Evolutionary conservation across 495 filamentous ascomycete species (phyloP), one percentile per base, ranked within the genome.

Genomic region (Annulohypoxylon stygium): DNA sequence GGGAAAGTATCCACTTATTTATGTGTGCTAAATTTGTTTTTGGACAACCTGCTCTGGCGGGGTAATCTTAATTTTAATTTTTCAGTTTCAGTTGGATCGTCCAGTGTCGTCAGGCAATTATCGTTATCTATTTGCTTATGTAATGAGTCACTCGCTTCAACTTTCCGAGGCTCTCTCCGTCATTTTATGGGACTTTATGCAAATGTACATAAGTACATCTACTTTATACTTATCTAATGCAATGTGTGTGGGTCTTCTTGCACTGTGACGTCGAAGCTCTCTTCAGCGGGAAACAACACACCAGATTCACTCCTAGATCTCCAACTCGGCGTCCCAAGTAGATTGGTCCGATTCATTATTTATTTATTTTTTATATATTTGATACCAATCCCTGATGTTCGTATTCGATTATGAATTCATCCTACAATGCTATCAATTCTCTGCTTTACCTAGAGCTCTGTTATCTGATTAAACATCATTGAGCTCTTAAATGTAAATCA

Each of bases 1-100:
- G 34, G 34, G 26, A 43, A 12, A 10, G 43, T 16, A 30, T n/a
- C 67, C 67, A 64, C 62, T 70, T 70, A 67, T 74, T 67, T 67
- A 64, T 67, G 34, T 53, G 67, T 53, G 57, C 67, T 75, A 67
- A 70, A 65, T 63, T 68, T 70, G 57, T 70, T 74, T 74, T 70
- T 63, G 58, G 50, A 60, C 23, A 39, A 26, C 36, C n/a, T 59
- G 39, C 18, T 41, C 67, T 70, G 61, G 71, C 71, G 71, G 71
- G 71, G 71, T 74, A 74, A 65, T 65, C 47, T 62, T 67, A 36
- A 53, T 65, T 71, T 61, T 58, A 23, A 43, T 47, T 30, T 54
- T 54, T 43, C 61, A 41, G 16, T 43, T 61, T 58, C 11, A n/a
- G 6, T 59, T 36, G 45, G 9, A 54, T 43, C 39, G 39, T n/a